These are phyloP conservation scores for Myxozyma vanderwaltii DNA, from an alignment of 805 yeast species.

Conservation along the genomic window DNA sequence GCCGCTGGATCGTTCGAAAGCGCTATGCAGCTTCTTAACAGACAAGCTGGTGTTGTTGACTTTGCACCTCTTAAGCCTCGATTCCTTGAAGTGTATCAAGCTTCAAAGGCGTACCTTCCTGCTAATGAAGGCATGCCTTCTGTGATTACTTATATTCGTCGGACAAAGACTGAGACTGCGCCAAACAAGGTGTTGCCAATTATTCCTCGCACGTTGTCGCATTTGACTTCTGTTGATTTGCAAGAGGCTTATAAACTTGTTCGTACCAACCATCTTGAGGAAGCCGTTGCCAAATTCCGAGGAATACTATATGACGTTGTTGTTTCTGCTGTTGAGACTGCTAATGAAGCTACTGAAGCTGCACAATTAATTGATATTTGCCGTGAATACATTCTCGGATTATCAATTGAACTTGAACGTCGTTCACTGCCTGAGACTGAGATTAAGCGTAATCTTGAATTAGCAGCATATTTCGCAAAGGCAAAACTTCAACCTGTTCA, in stretches of 20 bases:
- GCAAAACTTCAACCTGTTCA: slow-evolving; percentile 81
- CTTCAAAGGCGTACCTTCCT: slow-evolving; percentile 73
- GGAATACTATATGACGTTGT: slow-evolving; percentile 74
- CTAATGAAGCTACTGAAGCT: slow-evolving; percentile 77
- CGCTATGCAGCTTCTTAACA: slow-evolving; percentile 88
- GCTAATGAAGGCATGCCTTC: slow-evolving; percentile 76
- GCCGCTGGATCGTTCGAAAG: slow-evolving; percentile 97
- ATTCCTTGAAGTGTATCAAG: slow-evolving; percentile 80
- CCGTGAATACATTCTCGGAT: slow-evolving; percentile 88
- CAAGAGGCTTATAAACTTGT: slow-evolving; percentile 79
- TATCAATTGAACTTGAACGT: slow-evolving; percentile 87
- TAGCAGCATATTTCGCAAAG: slow-evolving; percentile 94
- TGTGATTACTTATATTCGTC: slow-evolving; percentile 66
- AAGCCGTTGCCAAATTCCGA: slow-evolving; percentile 79
- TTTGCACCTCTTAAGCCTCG: slow-evolving; percentile 86
- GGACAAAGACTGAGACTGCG: slow-evolving; percentile 57
- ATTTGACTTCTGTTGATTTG: slow-evolving; percentile 58
- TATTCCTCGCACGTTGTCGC: slow-evolving; percentile 67
- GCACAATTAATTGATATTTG: slow-evolving; percentile 69
- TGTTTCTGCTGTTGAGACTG: slow-evolving; percentile 67
- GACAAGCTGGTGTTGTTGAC: slow-evolving; percentile 82
- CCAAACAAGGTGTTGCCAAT: slow-evolving; percentile 58
- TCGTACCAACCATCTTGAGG: slow-evolving; percentile 78
- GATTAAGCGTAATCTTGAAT: slow-evolving; percentile 85
- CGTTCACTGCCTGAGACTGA: slow-evolving; percentile 65